Evolutionary conservation across 176 grass and related monocot species (phyloP), one percentile per base, ranked within the genome.

Genomic region (Aegilops sharonensis): DNA sequence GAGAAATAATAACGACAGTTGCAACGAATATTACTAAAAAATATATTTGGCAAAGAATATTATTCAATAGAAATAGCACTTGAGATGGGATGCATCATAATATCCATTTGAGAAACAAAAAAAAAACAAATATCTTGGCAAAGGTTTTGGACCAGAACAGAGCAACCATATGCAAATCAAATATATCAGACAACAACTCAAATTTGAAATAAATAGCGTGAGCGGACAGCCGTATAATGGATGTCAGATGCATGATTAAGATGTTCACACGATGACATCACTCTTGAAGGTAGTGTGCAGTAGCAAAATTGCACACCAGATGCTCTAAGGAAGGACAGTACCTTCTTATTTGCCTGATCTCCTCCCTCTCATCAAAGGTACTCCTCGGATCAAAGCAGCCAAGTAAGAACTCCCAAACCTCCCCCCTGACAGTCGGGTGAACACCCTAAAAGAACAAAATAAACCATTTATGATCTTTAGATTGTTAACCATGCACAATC

Each of bases 381-480:
- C 97, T 99, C 83, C 90, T 91, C 13, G 97, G 97, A 68, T 99
- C 97, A 17, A 90, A 99, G 81, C 97, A 99, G n/a, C 97, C 97
- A 80, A 99, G 94, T 81, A 97, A 87, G 77, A 93, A 97, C 50
- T 97, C 97, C 97, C 97, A 99, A 78, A 99, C 97, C 69, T 99
- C 89, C 62, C 97, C 97, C 81, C 97, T 96, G 62, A 97, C 93
- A 31, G 97, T 93, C 71, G 97, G 97, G 91, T 99, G 94, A 71
- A 99, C 92, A 91, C 97, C 97, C 97, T 99, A 85, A 64, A 78
- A 69, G 10, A 88, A 67, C 2, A 35, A 82, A 29, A 84, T 25
- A 71, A 84, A 86, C 75, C 31, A 83, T 89, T 75, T 60, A 13
- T 57, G 11, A 36, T 81, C 14, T 20, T n/a, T 70, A 85, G 32